These are phyloP conservation scores for Colletotrichum godetiae DNA, from an alignment of 2,329 filamentous ascomycete species.

Conservation along the genomic window DNA sequence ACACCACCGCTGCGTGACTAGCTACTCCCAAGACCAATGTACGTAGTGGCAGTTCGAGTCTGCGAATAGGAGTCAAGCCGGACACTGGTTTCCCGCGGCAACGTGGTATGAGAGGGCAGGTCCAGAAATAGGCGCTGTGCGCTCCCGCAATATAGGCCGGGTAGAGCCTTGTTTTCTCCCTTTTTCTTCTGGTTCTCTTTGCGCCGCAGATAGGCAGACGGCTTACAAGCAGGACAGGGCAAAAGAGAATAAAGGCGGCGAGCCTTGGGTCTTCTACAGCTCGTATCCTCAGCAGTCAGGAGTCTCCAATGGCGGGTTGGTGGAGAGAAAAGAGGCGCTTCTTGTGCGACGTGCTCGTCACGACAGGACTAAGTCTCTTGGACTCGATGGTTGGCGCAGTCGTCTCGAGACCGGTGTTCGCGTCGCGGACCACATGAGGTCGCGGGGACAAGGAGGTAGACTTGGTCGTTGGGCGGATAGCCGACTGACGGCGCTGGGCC, in stretches of 20 bases:
- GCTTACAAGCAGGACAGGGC: background rate
- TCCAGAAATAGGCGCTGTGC: conserved; percentile 18
- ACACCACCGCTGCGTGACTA: conserved; percentile 16
- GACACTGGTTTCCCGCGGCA: conserved; percentile 11
- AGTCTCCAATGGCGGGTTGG: conserved; percentile 46
- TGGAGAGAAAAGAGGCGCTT: conserved; percentile 44
- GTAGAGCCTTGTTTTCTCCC: conserved; percentile 19
- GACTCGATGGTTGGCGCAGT: conserved; percentile 37
- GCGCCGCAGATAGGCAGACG: conserved; percentile 18
- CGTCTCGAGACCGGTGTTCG: conserved; percentile 35
- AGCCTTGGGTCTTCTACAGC: conserved; percentile 29
- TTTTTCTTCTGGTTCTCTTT: conserved; percentile 8
- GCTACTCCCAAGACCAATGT: conserved; percentile 37
- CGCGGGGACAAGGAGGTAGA: conserved; percentile 28
- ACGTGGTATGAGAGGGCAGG: conserved; percentile 2
- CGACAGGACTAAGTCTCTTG: conserved; percentile 18
- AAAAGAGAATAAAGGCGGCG: background rate
- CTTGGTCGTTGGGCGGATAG: conserved; percentile 24
- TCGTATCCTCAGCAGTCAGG: conserved; percentile 48
- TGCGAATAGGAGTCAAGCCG: conserved; percentile 22
- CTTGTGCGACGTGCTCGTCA: conserved; percentile 45
- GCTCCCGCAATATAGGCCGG: conserved; percentile 20
- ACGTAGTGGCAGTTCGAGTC: conserved; percentile 31
- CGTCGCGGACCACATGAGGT: conserved; percentile 37
- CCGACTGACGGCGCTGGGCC: conserved; percentile 23